Base-by-base conservation (phyloP, 148 eudicot species). In the Amaranthus palmeri region DNA sequence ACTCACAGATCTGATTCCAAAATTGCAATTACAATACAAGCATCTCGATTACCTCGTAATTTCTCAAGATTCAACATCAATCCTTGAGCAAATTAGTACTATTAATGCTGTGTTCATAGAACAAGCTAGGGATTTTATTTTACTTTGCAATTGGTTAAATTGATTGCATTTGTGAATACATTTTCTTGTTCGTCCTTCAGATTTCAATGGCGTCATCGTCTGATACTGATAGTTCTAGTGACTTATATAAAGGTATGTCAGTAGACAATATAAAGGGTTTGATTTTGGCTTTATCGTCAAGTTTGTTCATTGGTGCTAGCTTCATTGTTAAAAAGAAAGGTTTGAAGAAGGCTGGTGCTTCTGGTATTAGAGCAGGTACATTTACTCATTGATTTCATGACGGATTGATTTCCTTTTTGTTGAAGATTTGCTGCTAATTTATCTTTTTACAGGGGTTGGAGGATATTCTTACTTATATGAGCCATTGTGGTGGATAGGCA, bases 401-500 rank as follows among this genome's bases (percentile, higher is more conserved):
- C 36, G 36, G 36, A 1, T 56, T 49, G 0, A n/a, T 50, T 43
- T 13, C 43, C 13, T n/a, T 8, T 72, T 55, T 68, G 15, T 17
- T 51, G n/a, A 2, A 50, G 54, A 3, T 72, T 61, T 50, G 49
- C 4, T 50, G 8, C 7, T 64, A 6, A 10, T 0, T 47, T 65
- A 61, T 72, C 53, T 69, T 81, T 72, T 46, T 72, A 67, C 89
- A 92, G 96, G 97, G 57, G 80, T 79, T 76, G 96, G 97, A 78
- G 97, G 97, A 54, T 92, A 83, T 79, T 87, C 97, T 5, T 92
- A 92, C 76, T 76, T 92, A 73, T 88, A 85, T 65, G 97, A 92
- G 76, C 97, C 97, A 41, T 74, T 92, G 14, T 92, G 97, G 97
- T 92, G 97, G 97, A 82, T 81, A 71, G 97, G 97, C 83, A 89